phyloP scores from a whole-genome alignment of 179 eudicot genomes.

The Nepenthes alata region DNA sequence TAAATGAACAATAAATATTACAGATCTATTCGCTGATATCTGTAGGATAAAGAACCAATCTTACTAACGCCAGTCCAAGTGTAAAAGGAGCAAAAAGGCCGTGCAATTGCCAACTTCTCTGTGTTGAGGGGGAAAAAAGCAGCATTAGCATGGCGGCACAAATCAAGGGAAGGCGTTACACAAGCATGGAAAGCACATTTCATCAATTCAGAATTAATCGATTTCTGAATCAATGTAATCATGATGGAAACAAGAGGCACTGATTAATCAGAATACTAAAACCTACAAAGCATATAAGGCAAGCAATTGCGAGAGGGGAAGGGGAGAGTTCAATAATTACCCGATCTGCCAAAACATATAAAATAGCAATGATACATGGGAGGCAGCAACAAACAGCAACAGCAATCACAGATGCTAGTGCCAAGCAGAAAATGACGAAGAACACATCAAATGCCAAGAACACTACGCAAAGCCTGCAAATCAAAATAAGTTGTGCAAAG shows the following conservation, averaged over 20 bases:
- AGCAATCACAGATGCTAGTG: slow-evolving; percentile 55
- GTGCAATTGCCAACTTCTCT: too few species aligned
- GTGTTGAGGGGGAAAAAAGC: too few species aligned
- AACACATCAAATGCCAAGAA: slow-evolving; percentile 64
- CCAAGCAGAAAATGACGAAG: slow-evolving; percentile 59
- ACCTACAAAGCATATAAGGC: background rate
- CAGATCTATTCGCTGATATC: too few species aligned
- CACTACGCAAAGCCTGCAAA: slow-evolving; percentile 53
- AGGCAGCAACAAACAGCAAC: slow-evolving; percentile 67
- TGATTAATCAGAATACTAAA: too few species aligned
- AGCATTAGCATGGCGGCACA: too few species aligned
- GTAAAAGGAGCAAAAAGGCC: too few species aligned
- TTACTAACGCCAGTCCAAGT: too few species aligned
- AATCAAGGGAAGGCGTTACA: too few species aligned
- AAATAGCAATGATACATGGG: slow-evolving; percentile 54
- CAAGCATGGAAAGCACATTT: too few species aligned
- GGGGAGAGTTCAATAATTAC: slow-evolving; percentile 17
- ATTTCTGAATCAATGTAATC: background rate
- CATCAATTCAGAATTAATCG: too few species aligned
- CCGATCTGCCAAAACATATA: slow-evolving; percentile 54
- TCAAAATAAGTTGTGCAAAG: background rate
- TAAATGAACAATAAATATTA: too few species aligned
- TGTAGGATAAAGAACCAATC: too few species aligned
- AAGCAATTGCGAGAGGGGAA: background rate
- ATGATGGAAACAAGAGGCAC: background rate